phyloP scores from a whole-genome alignment of 768 basidiomycete species.

The Agrocybe praecox region DNA sequence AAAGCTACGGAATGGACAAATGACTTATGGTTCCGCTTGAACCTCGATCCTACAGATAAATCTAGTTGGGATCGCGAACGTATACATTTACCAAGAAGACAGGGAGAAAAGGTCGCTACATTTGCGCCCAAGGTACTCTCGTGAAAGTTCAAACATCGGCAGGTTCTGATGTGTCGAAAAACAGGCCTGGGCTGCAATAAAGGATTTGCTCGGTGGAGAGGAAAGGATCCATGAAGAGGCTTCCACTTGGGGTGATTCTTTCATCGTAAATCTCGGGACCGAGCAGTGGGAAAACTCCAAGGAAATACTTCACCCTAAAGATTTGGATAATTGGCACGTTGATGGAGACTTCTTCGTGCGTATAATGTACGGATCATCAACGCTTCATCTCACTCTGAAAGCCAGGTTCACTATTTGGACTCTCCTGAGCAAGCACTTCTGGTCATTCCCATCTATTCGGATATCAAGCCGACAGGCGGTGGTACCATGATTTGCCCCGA shows the following conservation, averaged over 20 bases:
- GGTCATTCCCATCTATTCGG: constrained; percentile 62
- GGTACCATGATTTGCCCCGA: constrained; percentile 64
- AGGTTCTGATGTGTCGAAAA: constrained; percentile 28
- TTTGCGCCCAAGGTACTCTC: constrained; percentile 50
- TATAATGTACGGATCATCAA: not conserved
- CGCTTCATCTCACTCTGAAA: not conserved
- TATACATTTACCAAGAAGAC: constrained; percentile 59
- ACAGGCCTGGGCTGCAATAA: constrained; percentile 62
- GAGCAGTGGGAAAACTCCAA: constrained; percentile 37
- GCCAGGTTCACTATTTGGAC: constrained; percentile 60
- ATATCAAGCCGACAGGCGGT: constrained; percentile 56
- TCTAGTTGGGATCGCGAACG: constrained; percentile 55
- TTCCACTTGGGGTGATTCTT: constrained; percentile 57
- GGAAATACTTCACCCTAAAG: constrained; percentile 35
- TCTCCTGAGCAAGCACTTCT: constrained; percentile 67
- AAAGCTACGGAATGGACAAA: constrained; percentile 51
- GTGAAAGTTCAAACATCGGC: not conserved
- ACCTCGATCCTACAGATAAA: constrained; percentile 54
- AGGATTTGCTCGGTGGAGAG: constrained; percentile 61
- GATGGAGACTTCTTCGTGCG: constrained; percentile 60
- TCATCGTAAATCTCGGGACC: constrained; percentile 64
- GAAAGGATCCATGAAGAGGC: constrained; percentile 54
- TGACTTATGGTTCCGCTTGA: constrained; percentile 54
- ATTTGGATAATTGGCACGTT: constrained; percentile 67
- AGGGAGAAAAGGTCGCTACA: constrained; percentile 42